Conservation (phyloP, 2,329 filamentous ascomycete species). For the Xylaria sp. region DNA sequence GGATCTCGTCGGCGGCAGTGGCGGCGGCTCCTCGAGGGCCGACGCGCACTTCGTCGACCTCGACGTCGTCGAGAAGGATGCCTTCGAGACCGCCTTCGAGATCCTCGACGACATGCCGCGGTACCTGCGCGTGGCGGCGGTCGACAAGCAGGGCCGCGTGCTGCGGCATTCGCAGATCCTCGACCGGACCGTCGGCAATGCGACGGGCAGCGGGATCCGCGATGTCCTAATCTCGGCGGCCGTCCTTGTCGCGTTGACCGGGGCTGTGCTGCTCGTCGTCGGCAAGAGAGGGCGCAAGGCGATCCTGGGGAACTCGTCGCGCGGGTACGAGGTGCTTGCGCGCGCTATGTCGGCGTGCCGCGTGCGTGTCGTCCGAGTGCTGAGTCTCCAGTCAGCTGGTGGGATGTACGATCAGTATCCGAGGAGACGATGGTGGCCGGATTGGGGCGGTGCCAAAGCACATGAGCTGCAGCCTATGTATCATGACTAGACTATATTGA, state of each 20-base stretch:
- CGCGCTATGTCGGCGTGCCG: constrained; percentile 1
- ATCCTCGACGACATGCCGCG: constrained; percentile 33
- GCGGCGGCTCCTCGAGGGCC: neutral
- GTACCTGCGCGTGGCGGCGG: constrained; percentile 36
- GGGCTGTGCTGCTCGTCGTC: constrained; percentile 11
- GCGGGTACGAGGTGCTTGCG: constrained; percentile 14
- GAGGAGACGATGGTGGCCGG: constrained; percentile 22
- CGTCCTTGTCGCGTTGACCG: neutral
- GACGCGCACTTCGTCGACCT: constrained; percentile 22
- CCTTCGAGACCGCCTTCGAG: constrained; percentile 33
- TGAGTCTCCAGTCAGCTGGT: neutral
- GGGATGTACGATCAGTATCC: neutral
- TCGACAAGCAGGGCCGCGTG: constrained; percentile 28
- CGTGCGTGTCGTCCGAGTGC: neutral
- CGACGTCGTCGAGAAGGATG: constrained; percentile 15
- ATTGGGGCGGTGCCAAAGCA: constrained; percentile 30
- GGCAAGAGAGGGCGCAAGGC: constrained; percentile 28
- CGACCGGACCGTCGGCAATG: constrained; percentile 31
- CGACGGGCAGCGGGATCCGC: constrained; percentile 2
- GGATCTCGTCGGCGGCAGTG: constrained; percentile 5
- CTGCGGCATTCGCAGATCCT: constrained; percentile 30
- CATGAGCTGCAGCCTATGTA: constrained; percentile 37
- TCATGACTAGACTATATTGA: constrained; percentile 12
- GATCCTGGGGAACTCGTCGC: constrained; percentile 20
- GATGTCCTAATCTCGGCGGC: constrained; percentile 10